Base-by-base conservation (phyloP, 148 eudicot species). In the Spergularia bocconei region DNA sequence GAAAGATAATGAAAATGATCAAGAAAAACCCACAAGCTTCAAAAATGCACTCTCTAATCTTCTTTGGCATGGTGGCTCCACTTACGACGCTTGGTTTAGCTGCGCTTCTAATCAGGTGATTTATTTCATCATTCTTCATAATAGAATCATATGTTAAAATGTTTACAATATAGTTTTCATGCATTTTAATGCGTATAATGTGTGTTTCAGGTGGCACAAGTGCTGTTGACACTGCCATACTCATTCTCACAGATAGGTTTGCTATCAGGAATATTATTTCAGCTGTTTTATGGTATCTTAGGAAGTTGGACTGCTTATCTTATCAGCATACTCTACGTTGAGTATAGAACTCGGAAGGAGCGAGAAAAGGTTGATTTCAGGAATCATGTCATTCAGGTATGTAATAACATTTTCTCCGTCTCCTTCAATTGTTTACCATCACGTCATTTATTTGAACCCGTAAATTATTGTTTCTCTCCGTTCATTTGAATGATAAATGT, bases 251-350 rank as follows among this genome's bases (percentile, higher is more conserved):
- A 94, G 68, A 88, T 94, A 52, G 98, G 98, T 57, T 87, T 94
- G 88, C 21, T 84, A 7, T 94, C 98, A 16, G 98, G 98, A 13
- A 75, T 94, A 1, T n/a, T 79, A 0, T 92, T 94, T 67, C 98
- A 94, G 80, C 77, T 94, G 20, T 90, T 94, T 62, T 94, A 94
- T 63, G 98, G 98, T 0, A 63, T 94, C 33, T 25, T 94, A 80
- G 98, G 98, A 9, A 91, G 97, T 72, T 94, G 97, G 97, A 94
- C 98, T 56, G 98, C 98, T 11, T 94, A 94, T 73, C 83, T 94
- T 4, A 94, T 94, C 52, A 94, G 97, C 79, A 62, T 84, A 19
- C 97, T 94, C 83, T 94, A 94, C 36, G 84, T 94, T 15, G 98
- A 94, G 88, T 94, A 94, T 76, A 75, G 98, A 79, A 94, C 97